Evolutionary conservation across 805 yeast genomes (phyloP).

Genomic region (Kuraishia cidri): DNA sequence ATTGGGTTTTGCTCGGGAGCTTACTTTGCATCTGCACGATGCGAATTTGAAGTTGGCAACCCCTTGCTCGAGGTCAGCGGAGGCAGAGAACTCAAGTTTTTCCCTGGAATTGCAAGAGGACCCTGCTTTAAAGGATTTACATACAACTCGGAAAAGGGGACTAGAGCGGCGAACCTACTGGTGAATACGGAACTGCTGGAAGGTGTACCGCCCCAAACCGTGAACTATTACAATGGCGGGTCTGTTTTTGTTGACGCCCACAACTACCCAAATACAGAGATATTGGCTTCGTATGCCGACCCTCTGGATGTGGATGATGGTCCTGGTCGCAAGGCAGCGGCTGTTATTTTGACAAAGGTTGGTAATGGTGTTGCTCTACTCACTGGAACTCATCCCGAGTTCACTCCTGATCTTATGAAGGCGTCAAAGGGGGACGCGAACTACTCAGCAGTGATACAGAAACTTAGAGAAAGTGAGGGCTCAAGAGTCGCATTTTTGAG

Average conservation of each 20-base stretch:
- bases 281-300: conserved; percentile 62
- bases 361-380: conserved; percentile 75
- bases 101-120: conserved; percentile 80
- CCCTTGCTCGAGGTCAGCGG: conserved; percentile 76
- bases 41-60: conserved; percentile 80
- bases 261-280: conserved; percentile 47
- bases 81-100: conserved; percentile 70
- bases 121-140: conserved; percentile 73
- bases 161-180: conserved; percentile 44
- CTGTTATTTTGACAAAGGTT: conserved; percentile 56
- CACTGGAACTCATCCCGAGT: conserved; percentile 89
- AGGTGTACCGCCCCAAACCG: conserved; percentile 8
- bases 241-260: conserved; percentile 75
- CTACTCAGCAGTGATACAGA: conserved; percentile 24
- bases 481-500: conserved; percentile 49
- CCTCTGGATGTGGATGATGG: conserved; percentile 37
- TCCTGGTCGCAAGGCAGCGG: conserved; percentile 37
- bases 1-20: conserved; percentile 96
- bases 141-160: conserved; percentile 72
- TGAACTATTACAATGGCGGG: conserved; percentile 81
- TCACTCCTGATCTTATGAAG: conserved; percentile 25
- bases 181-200: conserved; percentile 24
- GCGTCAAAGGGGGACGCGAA: conserved; percentile 17
- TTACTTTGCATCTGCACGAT: conserved; percentile 64
- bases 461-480: conserved; percentile 32